These are phyloP conservation scores for Colletotrichum tabaci DNA, from an alignment of 2,329 filamentous ascomycete species.

Conservation along the genomic window DNA sequence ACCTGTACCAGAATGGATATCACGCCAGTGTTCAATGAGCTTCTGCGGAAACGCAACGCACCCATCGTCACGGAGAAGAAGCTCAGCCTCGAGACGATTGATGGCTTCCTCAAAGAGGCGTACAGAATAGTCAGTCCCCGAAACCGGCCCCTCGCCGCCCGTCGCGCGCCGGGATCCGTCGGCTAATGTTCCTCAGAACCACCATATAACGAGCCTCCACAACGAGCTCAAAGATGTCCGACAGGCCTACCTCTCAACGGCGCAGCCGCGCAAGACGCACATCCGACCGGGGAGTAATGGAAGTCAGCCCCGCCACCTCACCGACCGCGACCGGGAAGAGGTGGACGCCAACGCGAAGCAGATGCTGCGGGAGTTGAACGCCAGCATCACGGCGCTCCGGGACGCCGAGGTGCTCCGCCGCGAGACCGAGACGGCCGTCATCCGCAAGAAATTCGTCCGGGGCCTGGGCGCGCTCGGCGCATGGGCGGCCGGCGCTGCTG, in stretches of 20 bases:
- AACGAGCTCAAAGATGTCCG: slow-evolving; percentile 86
- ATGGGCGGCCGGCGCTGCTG: slow-evolving; percentile 77
- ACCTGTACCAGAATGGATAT: slow-evolving; percentile 69
- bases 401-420: slow-evolving; percentile 87
- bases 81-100: slow-evolving; percentile 70
- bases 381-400: slow-evolving; percentile 83
- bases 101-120: slow-evolving; percentile 94
- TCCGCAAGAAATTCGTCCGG: slow-evolving; percentile 78
- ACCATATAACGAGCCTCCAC: slow-evolving; percentile 86
- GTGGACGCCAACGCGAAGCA: slow-evolving; percentile 91
- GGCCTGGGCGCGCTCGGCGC: slow-evolving; percentile 75
- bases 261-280: slow-evolving; percentile 73
- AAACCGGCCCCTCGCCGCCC: too few relatives aligned
- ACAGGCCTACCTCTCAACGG: slow-evolving; percentile 90
- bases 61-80: slow-evolving; percentile 58
- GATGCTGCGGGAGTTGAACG: slow-evolving; percentile 87
- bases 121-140: slow-evolving; percentile 83
- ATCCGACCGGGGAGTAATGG: slow-evolving; percentile 53
- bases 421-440: slow-evolving; percentile 79
- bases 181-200: slow-evolving; percentile 71
- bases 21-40: slow-evolving; percentile 77
- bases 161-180: too few relatives aligned
- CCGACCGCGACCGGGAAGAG: slow-evolving; percentile 85
- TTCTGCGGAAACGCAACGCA: slow-evolving; percentile 73
- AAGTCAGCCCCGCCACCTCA: slow-evolving; percentile 71